Percentiles rank a stretch among this genome's conserved stretches.
Conservation (phyloP, 805 yeast species). For the Groenewaldozyma salmanticensis region DNA sequence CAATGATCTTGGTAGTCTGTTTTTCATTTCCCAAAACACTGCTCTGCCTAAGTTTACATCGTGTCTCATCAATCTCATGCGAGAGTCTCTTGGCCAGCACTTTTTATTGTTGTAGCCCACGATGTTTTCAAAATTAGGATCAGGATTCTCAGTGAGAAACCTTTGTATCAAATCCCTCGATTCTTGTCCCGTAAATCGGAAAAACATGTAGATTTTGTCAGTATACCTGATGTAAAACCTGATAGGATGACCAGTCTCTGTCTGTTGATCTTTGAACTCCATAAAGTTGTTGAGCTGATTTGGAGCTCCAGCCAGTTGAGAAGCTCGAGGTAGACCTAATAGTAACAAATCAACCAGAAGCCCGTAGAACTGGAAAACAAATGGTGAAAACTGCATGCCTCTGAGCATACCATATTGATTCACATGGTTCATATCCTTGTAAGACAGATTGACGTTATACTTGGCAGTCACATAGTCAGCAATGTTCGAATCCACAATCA, state of each 20-base stretch:
- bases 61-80: conserved; percentile 83
- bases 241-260: conserved; percentile 66
- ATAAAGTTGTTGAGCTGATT: conserved; percentile 65
- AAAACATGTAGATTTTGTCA: conserved; percentile 72
- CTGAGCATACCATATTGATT: conserved; percentile 81
- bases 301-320: conserved; percentile 75
- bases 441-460: conserved; percentile 70
- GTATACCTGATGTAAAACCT: conserved; percentile 72
- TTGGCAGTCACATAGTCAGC: conserved; percentile 92
- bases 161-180: conserved; percentile 68
- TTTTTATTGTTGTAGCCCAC: conserved; percentile 79
- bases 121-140: conserved; percentile 80
- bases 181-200: conserved; percentile 65
- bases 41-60: conserved; percentile 93
- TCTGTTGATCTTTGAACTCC: conserved; percentile 49
- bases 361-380: conserved; percentile 85
- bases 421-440: conserved; percentile 91
- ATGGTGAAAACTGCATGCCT: conserved; percentile 86
- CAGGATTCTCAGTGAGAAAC: conserved; percentile 75
- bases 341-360: conserved; percentile 70
- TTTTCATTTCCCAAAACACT: conserved; percentile 78
- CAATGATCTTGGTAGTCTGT: conserved; percentile 68
- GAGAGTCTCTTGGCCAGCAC: conserved; percentile 90
- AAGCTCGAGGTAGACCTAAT: conserved; percentile 79
- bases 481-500: conserved; percentile 78